Percentiles rank a stretch among this genome's conserved stretches.
Conservation (phyloP, 2,329 filamentous ascomycete genomes). For the Tolypocladium paradoxum region DNA sequence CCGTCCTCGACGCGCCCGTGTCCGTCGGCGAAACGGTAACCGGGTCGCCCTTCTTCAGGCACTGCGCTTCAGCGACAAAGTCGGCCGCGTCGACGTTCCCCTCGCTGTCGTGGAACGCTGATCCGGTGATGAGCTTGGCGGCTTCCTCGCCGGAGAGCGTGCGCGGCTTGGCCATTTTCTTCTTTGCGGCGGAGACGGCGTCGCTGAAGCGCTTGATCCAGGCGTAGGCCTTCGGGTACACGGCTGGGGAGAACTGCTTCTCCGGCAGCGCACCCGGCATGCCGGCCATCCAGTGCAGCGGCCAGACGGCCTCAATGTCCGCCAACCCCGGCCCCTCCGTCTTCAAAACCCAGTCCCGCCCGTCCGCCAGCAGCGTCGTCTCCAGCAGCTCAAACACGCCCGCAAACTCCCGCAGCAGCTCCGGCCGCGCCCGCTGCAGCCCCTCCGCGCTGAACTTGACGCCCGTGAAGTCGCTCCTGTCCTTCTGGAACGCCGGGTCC, state of each 20-base stretch:
- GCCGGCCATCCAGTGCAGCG: constrained; percentile 52
- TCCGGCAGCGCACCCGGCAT: constrained; percentile 45
- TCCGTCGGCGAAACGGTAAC: constrained; percentile 54
- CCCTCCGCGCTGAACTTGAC: constrained; percentile 12
- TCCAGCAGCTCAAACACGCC: constrained; percentile 49
- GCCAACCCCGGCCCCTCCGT: constrained; percentile 43
- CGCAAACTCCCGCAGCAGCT: constrained; percentile 44
- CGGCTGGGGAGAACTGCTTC: constrained; percentile 36
- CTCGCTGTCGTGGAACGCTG: constrained; percentile 34
- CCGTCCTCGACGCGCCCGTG: constrained; percentile 46
- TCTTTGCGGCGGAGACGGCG: constrained; percentile 31
- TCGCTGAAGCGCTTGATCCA: constrained; percentile 54
- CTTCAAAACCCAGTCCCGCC: constrained; percentile 52
- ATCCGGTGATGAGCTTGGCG: constrained; percentile 30
- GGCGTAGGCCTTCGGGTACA: constrained; percentile 49
- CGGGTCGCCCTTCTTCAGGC: constrained; percentile 38
- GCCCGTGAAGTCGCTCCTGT: constrained; percentile 34
- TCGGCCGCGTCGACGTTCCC: constrained; percentile 37
- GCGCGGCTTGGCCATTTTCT: constrained; percentile 20
- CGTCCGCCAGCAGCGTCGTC: constrained; percentile 51
- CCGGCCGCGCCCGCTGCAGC: constrained; percentile 28
- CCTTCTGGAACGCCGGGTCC: constrained; percentile 48
- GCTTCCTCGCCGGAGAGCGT: constrained; percentile 44
- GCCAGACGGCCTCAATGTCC: constrained; percentile 61
- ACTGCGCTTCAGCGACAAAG: constrained; percentile 30